These are phyloP conservation scores for Alloteropsis semialata DNA, from an alignment of 176 grass and related monocot species.

Conservation along the genomic window DNA sequence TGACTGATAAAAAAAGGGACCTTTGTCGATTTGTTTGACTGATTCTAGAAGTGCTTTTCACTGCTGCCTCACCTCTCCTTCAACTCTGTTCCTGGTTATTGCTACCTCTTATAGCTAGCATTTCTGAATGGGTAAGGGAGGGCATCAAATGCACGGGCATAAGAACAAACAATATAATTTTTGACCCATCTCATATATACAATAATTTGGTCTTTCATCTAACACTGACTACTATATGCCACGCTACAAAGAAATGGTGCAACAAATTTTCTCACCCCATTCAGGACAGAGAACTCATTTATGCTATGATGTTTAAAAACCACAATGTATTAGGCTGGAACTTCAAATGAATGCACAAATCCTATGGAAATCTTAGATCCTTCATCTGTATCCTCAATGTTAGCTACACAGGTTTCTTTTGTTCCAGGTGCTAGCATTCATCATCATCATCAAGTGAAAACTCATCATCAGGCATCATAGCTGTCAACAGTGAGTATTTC, in stretches of 20 bases:
- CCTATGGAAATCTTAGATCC: neutral
- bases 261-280: slow-evolving; percentile 3
- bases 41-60: neutral
- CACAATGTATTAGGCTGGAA: neutral
- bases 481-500: slow-evolving; percentile 74
- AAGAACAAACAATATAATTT: neutral
- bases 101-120: neutral
- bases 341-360: neutral
- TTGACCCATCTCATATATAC: slow-evolving; percentile 20
- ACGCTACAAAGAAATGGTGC: slow-evolving; percentile 5
- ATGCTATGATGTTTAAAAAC: slow-evolving; percentile 1
- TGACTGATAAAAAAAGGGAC: neutral
- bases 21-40: neutral
- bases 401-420: neutral
- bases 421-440: slow-evolving; percentile 25
- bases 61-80: neutral
- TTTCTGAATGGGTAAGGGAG: neutral
- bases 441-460: slow-evolving; percentile 49
- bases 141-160: neutral
- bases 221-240: neutral
- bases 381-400: neutral
- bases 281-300: neutral
- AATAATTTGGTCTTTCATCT: slow-evolving; percentile 15
- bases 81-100: neutral
- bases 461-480: slow-evolving; percentile 65